Conservation (phyloP, 306 rosid genomes). For the Vigna radiata region DNA sequence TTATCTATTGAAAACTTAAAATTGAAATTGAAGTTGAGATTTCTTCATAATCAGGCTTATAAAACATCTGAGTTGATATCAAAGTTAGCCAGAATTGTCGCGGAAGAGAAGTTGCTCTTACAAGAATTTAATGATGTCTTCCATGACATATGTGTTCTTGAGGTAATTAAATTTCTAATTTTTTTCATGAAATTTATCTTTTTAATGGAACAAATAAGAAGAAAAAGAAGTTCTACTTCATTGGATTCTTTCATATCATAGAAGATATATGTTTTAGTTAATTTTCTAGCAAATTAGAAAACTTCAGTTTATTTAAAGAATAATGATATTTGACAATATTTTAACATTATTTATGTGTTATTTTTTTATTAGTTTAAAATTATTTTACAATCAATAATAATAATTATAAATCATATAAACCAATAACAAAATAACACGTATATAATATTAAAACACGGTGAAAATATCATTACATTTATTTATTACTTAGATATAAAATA, state of each 20-base stretch:
- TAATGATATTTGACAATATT: no score
- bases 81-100: conserved; percentile 64
- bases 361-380: no score
- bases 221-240: not conserved
- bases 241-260: not conserved
- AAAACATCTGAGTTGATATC: conserved; percentile 55
- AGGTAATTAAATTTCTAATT: conserved; percentile 52
- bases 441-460: no score
- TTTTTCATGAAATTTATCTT: not conserved
- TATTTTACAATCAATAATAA: no score
- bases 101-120: conserved; percentile 67
- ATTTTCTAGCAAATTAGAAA: not conserved
- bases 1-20: not conserved
- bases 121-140: conserved; percentile 63
- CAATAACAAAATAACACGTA: no score
- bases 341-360: no score
- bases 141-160: conserved; percentile 47
- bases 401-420: no score
- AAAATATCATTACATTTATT: no score
- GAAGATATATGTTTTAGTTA: not conserved
- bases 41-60: conserved; percentile 54
- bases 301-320: no score
- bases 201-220: not conserved
- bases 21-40: conserved; percentile 4
- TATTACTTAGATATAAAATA: not conserved